Evolutionary conservation across 306 rosid species (phyloP).

Genomic region (Rosa persica): DNA sequence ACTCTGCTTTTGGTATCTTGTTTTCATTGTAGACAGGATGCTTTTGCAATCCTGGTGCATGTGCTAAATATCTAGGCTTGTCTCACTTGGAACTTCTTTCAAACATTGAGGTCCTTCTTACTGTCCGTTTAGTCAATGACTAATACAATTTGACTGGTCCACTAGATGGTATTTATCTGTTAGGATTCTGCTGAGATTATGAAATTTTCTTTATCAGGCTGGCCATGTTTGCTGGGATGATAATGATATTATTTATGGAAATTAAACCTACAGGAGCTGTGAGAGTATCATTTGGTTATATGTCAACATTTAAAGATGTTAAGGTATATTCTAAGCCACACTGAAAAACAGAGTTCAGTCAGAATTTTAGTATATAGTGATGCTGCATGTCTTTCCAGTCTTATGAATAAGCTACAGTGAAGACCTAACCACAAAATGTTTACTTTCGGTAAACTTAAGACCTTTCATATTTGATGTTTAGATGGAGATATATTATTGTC

Average conservation of each 20-base stretch:
- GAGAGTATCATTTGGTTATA: constrained; percentile 93
- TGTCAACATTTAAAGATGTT: constrained; percentile 90
- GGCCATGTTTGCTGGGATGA: constrained; percentile 99
- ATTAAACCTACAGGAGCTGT: constrained; percentile 97
- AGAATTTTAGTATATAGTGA: background rate
- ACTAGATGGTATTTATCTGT: constrained; percentile 13
- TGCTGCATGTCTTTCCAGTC: background rate
- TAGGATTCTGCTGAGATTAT: background rate
- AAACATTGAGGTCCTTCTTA: constrained; percentile 73
- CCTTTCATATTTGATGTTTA: background rate
- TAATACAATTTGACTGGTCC: background rate
- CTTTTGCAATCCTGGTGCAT: constrained; percentile 99
- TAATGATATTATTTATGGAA: constrained; percentile 76
- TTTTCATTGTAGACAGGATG: constrained; percentile 87
- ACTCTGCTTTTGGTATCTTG: constrained; percentile 5
- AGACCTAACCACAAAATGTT: background rate
- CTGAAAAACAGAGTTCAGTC: background rate
- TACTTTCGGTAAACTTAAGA: background rate
- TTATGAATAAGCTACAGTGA: background rate
- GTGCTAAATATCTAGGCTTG: constrained; percentile 94
- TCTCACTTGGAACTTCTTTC: constrained; percentile 77
- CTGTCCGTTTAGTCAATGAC: background rate
- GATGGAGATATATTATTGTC: background rate
- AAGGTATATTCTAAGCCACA: constrained; percentile 49
- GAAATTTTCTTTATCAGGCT: constrained; percentile 52